A percentile compares a stretch with the other conserved stretches of the same genome.
Conservation (phyloP, 352 stramenopile species). For the Globisporangium nunn region DNA sequence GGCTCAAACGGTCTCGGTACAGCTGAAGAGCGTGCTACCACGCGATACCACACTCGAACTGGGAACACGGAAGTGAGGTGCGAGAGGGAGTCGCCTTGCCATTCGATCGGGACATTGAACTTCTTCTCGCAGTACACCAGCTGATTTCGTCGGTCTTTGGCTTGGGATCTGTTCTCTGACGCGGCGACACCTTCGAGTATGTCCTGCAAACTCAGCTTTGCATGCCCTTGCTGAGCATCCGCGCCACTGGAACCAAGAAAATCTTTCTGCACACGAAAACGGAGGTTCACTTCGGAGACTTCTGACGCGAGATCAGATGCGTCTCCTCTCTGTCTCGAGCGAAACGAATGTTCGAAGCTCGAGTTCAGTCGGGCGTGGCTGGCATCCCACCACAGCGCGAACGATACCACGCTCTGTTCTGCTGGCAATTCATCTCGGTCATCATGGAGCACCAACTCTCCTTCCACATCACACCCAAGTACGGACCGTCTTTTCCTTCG, state of each 20-base stretch:
- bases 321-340: constrained; percentile 2
- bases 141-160: neutral
- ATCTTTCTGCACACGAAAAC: constrained; percentile 18
- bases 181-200: neutral
- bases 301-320: constrained; percentile 7
- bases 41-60: constrained; percentile 6
- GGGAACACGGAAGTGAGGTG: constrained; percentile 1
- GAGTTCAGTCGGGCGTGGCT: constrained; percentile 33
- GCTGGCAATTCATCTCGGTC: neutral
- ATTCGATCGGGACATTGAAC: constrained; percentile 8
- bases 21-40: neutral
- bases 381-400: constrained; percentile 54
- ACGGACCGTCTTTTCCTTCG: constrained; percentile 1
- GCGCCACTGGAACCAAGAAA: constrained; percentile 15
- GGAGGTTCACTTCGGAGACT: constrained; percentile 13
- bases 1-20: neutral
- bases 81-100: neutral
- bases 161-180: neutral
- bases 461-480: constrained; percentile 40
- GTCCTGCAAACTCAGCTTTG: constrained; percentile 16
- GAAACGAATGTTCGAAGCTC: constrained; percentile 27
- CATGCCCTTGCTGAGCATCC: constrained; percentile 14
- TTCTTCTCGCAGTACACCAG: constrained; percentile 1
- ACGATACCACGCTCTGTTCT: constrained; percentile 15
- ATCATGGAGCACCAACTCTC: constrained; percentile 17